A percentile compares a stretch with the other conserved stretches of the same genome.
These are phyloP conservation scores for Salix brachista DNA, from an alignment of 345 rosid species.

Conservation along the genomic window DNA sequence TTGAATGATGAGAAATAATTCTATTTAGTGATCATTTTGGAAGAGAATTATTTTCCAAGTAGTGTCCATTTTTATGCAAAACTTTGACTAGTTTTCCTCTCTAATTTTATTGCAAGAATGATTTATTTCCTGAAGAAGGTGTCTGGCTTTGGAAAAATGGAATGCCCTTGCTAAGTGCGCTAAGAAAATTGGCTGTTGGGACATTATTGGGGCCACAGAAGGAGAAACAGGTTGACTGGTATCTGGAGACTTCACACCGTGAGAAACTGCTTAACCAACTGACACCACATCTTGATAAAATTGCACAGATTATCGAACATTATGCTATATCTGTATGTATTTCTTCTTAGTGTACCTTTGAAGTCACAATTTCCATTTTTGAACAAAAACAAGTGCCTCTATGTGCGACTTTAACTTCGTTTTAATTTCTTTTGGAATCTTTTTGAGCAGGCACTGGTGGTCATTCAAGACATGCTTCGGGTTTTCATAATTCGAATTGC, in stretches of 20 bases:
- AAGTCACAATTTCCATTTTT: background rate
- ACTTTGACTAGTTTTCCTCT: slow-evolving; percentile 27
- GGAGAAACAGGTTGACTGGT: slow-evolving; percentile 86
- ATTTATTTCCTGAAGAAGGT: slow-evolving; percentile 87
- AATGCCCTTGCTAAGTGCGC: slow-evolving; percentile 83
- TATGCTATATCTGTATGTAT: slow-evolving; percentile 85
- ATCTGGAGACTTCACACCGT: slow-evolving; percentile 59
- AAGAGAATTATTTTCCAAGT: background rate
- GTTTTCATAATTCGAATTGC: slow-evolving; percentile 83
- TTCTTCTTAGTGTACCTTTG: background rate
- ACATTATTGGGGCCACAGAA: slow-evolving; percentile 78
- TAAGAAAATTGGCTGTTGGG: slow-evolving; percentile 79
- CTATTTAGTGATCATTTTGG: background rate
- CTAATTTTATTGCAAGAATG: slow-evolving; percentile 60
- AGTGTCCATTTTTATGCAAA: background rate
- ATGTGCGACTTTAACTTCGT: background rate
- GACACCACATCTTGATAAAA: slow-evolving; percentile 77
- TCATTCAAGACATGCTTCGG: slow-evolving; percentile 92
- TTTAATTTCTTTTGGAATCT: background rate
- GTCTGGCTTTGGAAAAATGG: slow-evolving; percentile 92
- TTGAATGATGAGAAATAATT: background rate
- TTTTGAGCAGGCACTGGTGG: slow-evolving; percentile 63
- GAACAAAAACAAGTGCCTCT: background rate
- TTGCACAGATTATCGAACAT: slow-evolving; percentile 82
- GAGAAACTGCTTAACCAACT: slow-evolving; percentile 77